These are phyloP conservation scores for Fusarium sp. DNA, from an alignment of 2,329 filamentous ascomycete genomes.

Conservation along the genomic window DNA sequence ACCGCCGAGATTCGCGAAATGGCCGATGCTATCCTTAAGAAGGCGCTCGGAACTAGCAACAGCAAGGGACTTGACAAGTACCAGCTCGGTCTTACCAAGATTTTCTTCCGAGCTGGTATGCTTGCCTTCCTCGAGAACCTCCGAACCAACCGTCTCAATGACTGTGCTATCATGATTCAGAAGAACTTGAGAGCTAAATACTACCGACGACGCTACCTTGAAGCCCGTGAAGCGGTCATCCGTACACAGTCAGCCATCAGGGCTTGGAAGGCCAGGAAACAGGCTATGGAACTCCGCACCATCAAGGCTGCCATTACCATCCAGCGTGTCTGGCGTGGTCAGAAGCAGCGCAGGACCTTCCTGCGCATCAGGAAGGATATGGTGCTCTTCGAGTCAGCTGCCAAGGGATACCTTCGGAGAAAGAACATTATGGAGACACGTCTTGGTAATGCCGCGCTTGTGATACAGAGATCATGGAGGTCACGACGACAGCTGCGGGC, in stretches of 20 bases:
- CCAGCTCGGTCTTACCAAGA: slow-evolving; percentile 96
- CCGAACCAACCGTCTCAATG: slow-evolving; percentile 88
- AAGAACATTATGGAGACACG: slow-evolving; percentile 95
- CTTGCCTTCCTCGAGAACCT: slow-evolving; percentile 97
- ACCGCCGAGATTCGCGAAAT: slow-evolving; percentile 93
- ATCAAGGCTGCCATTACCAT: slow-evolving; percentile 93
- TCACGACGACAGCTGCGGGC: slow-evolving; percentile 80
- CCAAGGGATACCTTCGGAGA: slow-evolving; percentile 91
- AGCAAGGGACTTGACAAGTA: slow-evolving; percentile 89
- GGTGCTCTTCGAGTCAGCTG: slow-evolving; percentile 87
- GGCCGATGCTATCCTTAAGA: slow-evolving; percentile 91
- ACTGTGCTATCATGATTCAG: slow-evolving; percentile 96
- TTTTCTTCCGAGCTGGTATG: slow-evolving; percentile 99
- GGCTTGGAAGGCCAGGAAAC: slow-evolving; percentile 81
- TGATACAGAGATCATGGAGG: slow-evolving; percentile 93
- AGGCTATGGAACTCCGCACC: slow-evolving; percentile 83
- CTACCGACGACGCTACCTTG: slow-evolving; percentile 91
- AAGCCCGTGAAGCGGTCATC: slow-evolving; percentile 85
- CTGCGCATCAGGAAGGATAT: slow-evolving; percentile 83
- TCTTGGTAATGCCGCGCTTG: slow-evolving; percentile 88
- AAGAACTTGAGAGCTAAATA: slow-evolving; percentile 98
- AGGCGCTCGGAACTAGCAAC: slow-evolving; percentile 84
- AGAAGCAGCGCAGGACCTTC: slow-evolving; percentile 88
- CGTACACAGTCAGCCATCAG: slow-evolving; percentile 82
- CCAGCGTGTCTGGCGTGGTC: slow-evolving; percentile 93